These are phyloP conservation scores for Diplotaxis tenuifolia DNA, from an alignment of 345 rosid species.

Conservation along the genomic window DNA sequence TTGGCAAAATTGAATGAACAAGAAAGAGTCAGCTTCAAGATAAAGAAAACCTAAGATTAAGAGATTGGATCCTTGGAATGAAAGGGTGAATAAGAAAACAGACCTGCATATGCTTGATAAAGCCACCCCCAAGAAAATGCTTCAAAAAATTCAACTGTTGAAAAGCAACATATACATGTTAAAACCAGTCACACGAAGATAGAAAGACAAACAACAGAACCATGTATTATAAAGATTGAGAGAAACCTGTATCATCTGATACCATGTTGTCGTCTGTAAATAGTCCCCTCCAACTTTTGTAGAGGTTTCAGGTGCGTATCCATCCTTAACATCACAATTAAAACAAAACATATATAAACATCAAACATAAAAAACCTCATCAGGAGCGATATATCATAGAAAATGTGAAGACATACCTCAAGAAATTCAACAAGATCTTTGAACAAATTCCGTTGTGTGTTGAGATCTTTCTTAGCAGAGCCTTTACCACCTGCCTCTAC, in stretches of 20 bases:
- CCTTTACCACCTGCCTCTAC: conserved; percentile 95
- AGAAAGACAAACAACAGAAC: background rate
- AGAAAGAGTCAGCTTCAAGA: background rate
- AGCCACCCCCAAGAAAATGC: conserved; percentile 89
- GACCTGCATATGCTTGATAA: conserved; percentile 95
- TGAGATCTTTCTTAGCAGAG: conserved; percentile 87
- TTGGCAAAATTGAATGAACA: conserved; percentile 6
- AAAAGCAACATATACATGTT: conserved; percentile 6
- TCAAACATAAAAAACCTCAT: conserved; percentile 4
- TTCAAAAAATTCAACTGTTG: conserved; percentile 75
- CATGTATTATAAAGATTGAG: background rate
- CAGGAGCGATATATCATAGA: background rate
- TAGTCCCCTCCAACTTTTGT: conserved; percentile 72
- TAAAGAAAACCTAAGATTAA: background rate
- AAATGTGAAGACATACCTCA: conserved; percentile 41
- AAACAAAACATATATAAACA: background rate
- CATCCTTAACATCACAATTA: conserved; percentile 46
- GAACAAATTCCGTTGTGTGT: conserved; percentile 75
- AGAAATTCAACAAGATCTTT: conserved; percentile 76
- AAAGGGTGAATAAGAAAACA: conserved; percentile 30
- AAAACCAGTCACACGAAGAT: background rate
- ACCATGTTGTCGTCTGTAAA: conserved; percentile 66
- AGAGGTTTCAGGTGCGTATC: conserved; percentile 58
- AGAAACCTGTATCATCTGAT: conserved; percentile 49
- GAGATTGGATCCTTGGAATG: background rate